A percentile compares a stretch with the other conserved stretches of the same genome.
Conservation (phyloP, 768 basidiomycete species). For the Russula foetens region DNA sequence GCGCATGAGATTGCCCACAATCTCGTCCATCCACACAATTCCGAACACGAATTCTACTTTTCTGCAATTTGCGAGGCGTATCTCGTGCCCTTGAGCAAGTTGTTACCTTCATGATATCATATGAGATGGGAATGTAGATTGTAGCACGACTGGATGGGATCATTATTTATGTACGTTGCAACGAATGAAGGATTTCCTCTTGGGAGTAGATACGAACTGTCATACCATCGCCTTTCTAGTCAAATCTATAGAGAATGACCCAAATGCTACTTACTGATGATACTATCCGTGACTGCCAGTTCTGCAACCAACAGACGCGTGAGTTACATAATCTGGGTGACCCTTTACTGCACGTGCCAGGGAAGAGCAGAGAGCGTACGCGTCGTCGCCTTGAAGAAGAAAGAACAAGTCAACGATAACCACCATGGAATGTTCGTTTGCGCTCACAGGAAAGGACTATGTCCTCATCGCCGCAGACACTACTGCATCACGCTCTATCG, state of each 20-base stretch:
- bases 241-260: too few species aligned
- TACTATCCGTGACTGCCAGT: too few species aligned
- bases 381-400: background rate
- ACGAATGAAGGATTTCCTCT: background rate
- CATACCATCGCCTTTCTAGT: too few species aligned
- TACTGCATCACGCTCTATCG: conserved; percentile 81
- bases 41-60: conserved; percentile 92
- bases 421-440: conserved; percentile 86
- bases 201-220: background rate
- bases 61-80: conserved; percentile 79
- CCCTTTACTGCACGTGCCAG: background rate
- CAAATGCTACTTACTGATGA: too few species aligned
- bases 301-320: too few species aligned
- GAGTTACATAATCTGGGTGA: background rate
- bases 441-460: conserved; percentile 87
- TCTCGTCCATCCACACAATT: conserved; percentile 77
- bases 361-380: background rate
- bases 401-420: background rate
- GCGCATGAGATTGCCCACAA: conserved; percentile 95
- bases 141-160: background rate
- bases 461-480: conserved; percentile 90
- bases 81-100: conserved; percentile 31
- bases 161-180: background rate
- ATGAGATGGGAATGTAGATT: background rate
- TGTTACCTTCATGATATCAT: background rate